Conservation (phyloP, 208 protist genomes). For the Herpetomonas muscarum region DNA sequence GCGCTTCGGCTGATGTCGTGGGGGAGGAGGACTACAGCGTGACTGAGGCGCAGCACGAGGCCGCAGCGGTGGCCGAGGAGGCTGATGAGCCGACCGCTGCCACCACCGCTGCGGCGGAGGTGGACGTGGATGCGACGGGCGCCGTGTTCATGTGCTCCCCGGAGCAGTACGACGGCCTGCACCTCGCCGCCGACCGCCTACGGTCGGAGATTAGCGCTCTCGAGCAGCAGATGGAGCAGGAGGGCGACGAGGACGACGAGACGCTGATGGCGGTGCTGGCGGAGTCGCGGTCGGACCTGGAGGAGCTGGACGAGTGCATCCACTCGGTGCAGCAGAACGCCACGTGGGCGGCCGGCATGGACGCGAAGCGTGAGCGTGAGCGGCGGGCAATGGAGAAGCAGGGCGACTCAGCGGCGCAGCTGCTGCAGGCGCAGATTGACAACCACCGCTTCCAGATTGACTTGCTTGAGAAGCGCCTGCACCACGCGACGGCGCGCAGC, state of each 20-base stretch:
- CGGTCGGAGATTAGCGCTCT: constrained; percentile 75
- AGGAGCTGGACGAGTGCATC: constrained; percentile 88
- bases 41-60: not conserved
- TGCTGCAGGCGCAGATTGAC: constrained; percentile 64
- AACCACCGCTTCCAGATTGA: constrained; percentile 71
- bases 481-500: constrained; percentile 56
- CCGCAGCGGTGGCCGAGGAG: constrained; percentile 1
- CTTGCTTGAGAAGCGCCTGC: constrained; percentile 81
- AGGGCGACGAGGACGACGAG: constrained; percentile 84
- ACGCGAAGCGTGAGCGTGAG: constrained; percentile 50
- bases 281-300: constrained; percentile 73
- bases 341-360: constrained; percentile 59
- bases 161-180: constrained; percentile 88
- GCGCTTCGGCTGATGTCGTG: too few species aligned
- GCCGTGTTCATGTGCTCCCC: constrained; percentile 72
- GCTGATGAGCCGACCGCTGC: not conserved
- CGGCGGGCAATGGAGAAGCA: constrained; percentile 18
- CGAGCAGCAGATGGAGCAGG: constrained; percentile 84
- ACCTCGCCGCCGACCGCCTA: constrained; percentile 73
- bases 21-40: too few species aligned
- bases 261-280: constrained; percentile 93
- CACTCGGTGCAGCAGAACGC: constrained; percentile 61
- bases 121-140: not conserved
- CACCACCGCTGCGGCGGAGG: not conserved
- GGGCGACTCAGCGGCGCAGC: constrained; percentile 22